phyloP scores from a whole-genome alignment of 345 rosid genomes.

The Brassica rapa region DNA sequence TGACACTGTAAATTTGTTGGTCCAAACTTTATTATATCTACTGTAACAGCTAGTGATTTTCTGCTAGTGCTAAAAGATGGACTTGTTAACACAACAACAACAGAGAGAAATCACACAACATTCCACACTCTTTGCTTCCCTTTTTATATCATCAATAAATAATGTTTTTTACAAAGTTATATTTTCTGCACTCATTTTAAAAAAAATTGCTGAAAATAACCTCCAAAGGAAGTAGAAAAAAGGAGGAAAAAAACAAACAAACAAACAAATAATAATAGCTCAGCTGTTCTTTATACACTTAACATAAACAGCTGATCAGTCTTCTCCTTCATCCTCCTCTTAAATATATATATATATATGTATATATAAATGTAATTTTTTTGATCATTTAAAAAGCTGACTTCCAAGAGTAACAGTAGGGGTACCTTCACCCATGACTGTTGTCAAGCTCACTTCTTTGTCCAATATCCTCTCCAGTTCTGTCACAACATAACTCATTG shows the following conservation, averaged over 20 bases:
- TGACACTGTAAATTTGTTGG: not conserved
- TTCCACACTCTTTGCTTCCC: conserved; percentile 41
- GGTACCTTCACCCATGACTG: conserved; percentile 83
- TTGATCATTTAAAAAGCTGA: conserved; percentile 66
- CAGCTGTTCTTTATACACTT: conserved; percentile 83
- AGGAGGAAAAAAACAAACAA: not conserved
- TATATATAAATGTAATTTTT: conserved; percentile 41
- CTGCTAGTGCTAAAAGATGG: not conserved
- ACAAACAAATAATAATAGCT: conserved; percentile 45
- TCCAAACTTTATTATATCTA: not conserved
- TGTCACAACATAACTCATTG: conserved; percentile 65
- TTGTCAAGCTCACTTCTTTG: conserved; percentile 79
- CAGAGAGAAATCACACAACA: conserved; percentile 30
- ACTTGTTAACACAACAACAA: not conserved
- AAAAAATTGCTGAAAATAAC: conserved; percentile 37
- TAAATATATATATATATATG: conserved; percentile 18
- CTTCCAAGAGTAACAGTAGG: conserved; percentile 85
- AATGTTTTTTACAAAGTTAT: conserved; percentile 51
- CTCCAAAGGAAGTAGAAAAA: conserved; percentile 29
- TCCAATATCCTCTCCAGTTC: conserved; percentile 79
- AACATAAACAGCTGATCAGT: conserved; percentile 63
- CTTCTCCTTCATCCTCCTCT: conserved; percentile 32
- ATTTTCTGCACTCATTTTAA: conserved; percentile 46
- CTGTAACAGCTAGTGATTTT: not conserved
- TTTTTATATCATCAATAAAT: conserved; percentile 46